A percentile compares a stretch with the other conserved stretches of the same genome.
These are phyloP conservation scores for Trifolium dubium DNA, from an alignment of 306 rosid species.

Conservation along the genomic window DNA sequence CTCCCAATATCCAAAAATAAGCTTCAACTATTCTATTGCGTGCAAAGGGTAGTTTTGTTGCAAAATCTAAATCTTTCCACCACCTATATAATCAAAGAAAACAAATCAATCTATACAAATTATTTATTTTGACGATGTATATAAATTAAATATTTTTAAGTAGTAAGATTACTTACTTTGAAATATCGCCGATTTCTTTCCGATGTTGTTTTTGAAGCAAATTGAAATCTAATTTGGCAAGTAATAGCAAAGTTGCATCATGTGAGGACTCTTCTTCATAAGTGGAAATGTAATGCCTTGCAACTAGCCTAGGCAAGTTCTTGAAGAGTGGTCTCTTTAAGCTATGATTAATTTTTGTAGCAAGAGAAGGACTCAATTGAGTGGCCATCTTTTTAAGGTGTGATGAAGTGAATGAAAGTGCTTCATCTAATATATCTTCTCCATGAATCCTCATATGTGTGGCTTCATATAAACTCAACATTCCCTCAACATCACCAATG, in stretches of 20 bases:
- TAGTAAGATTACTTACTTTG: constrained; percentile 27
- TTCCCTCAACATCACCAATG: constrained; percentile 27
- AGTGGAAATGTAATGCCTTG: constrained; percentile 41
- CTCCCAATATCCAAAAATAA: constrained; percentile 52
- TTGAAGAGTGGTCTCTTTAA: constrained; percentile 39
- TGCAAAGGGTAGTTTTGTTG: constrained; percentile 36
- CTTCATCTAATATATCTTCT: constrained; percentile 59
- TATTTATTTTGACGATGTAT: no score
- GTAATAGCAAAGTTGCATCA: constrained; percentile 34
- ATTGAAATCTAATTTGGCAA: constrained; percentile 62
- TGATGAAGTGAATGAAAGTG: constrained; percentile 44
- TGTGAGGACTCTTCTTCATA: constrained; percentile 51
- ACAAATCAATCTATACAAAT: background rate
- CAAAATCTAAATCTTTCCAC: constrained; percentile 54
- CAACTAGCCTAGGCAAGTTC: constrained; percentile 44
- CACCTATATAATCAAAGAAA: constrained; percentile 40
- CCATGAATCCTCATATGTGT: constrained; percentile 45
- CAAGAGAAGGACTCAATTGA: constrained; percentile 34
- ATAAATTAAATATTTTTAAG: no score
- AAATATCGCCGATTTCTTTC: constrained; percentile 41
- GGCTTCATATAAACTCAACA: constrained; percentile 63
- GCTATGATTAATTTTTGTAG: constrained; percentile 37
- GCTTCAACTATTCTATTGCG: constrained; percentile 60
- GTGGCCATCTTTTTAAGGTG: constrained; percentile 31
- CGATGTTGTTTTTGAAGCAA: constrained; percentile 49